phyloP scores from a whole-genome alignment of 352 stramenopile genomes.

The Pythium scleroteichum region DNA sequence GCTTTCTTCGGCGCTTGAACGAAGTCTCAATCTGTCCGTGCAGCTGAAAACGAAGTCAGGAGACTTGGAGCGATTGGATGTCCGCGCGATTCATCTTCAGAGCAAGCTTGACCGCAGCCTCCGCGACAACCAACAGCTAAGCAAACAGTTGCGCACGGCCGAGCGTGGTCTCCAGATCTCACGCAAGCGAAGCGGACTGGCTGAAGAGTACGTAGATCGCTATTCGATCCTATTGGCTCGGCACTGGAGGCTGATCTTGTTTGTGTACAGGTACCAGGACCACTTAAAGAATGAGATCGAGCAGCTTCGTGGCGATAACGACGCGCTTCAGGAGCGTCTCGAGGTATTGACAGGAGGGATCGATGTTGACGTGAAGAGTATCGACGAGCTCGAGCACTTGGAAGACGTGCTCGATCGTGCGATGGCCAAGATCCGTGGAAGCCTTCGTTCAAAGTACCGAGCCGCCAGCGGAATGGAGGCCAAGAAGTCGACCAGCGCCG shows the following conservation, averaged over 20 bases:
- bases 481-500: neutral
- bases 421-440: slow-evolving; percentile 9
- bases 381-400: slow-evolving; percentile 26
- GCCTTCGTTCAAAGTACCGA: slow-evolving; percentile 26
- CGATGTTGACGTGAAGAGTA: slow-evolving; percentile 18
- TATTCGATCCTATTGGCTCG: neutral
- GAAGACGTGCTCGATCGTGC: slow-evolving; percentile 11
- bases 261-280: slow-evolving; percentile 12
- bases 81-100: slow-evolving; percentile 28
- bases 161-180: slow-evolving; percentile 21
- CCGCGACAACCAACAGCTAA: slow-evolving; percentile 21
- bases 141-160: slow-evolving; percentile 14
- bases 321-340: slow-evolving; percentile 17
- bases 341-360: slow-evolving; percentile 19
- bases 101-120: slow-evolving; percentile 23
- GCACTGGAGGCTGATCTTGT: neutral
- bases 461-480: neutral
- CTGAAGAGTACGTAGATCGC: slow-evolving; percentile 14
- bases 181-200: slow-evolving; percentile 12
- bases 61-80: slow-evolving; percentile 38
- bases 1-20: slow-evolving; percentile 36
- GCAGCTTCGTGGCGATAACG: slow-evolving; percentile 14
- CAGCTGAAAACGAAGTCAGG: slow-evolving; percentile 45
- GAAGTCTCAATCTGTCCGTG: slow-evolving; percentile 37
- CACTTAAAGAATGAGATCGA: slow-evolving; percentile 19